These are phyloP conservation scores for Penicillium angulare DNA, from an alignment of 495 filamentous ascomycete species.

Conservation along the genomic window DNA sequence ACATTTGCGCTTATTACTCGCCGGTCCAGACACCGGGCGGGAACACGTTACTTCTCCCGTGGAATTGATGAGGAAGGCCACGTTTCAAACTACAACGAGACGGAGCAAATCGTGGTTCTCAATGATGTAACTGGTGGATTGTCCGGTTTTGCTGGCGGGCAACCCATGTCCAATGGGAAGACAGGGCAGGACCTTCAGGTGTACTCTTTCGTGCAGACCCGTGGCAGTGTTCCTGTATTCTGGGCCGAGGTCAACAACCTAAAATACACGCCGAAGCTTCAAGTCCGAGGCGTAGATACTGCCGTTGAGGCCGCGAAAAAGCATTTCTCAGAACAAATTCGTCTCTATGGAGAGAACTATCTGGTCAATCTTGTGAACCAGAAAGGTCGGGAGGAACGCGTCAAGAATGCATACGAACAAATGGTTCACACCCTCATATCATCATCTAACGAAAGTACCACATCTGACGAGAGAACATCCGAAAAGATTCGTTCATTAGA, in stretches of 20 bases:
- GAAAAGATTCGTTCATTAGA: slow-evolving; percentile 84
- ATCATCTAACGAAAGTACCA: slow-evolving; percentile 60
- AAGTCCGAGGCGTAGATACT: slow-evolving; percentile 81
- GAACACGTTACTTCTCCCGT: slow-evolving; percentile 91
- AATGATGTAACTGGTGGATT: slow-evolving; percentile 74
- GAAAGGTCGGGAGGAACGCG: slow-evolving; percentile 77
- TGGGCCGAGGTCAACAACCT: slow-evolving; percentile 95
- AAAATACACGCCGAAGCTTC: slow-evolving; percentile 83
- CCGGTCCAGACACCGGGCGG: slow-evolving; percentile 78
- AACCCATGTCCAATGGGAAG: slow-evolving; percentile 69
- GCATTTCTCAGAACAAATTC: slow-evolving; percentile 91
- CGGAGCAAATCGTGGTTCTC: slow-evolving; percentile 84
- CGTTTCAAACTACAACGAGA: slow-evolving; percentile 97
- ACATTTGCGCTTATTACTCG: slow-evolving; percentile 87
- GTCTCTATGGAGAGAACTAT: slow-evolving; percentile 91
- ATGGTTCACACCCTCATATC: slow-evolving; percentile 73
- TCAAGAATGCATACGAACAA: slow-evolving; percentile 92
- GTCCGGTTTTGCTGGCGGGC: slow-evolving; percentile 77
- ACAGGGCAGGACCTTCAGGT: slow-evolving; percentile 77
- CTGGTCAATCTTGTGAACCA: slow-evolving; percentile 97
- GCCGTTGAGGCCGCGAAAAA: slow-evolving; percentile 72
- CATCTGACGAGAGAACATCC: slow-evolving; percentile 54
- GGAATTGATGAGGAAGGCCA: slow-evolving; percentile 92
- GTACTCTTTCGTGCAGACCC: slow-evolving; percentile 89
- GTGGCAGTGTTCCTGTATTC: slow-evolving; percentile 90